phyloP scores from a whole-genome alignment of 352 stramenopile species.

The Pythium diclinum region DNA sequence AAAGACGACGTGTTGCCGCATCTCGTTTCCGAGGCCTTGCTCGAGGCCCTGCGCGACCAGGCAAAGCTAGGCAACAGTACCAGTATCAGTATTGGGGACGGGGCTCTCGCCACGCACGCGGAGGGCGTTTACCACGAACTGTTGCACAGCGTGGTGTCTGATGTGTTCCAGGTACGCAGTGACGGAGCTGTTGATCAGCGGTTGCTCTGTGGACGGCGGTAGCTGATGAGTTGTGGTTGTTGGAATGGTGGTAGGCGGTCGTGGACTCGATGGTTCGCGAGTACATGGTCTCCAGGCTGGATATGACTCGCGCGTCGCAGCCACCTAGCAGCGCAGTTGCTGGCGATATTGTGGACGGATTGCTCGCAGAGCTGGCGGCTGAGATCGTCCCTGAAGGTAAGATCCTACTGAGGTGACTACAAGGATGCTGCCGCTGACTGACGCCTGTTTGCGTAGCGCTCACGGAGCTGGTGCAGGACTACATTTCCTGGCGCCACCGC shows the following conservation, averaged over 20 bases:
- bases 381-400: conserved; percentile 42
- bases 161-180: conserved; percentile 33
- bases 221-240: background rate
- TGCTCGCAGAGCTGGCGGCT: conserved; percentile 30
- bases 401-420: background rate
- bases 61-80: background rate
- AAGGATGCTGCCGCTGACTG: background rate
- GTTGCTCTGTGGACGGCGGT: background rate
- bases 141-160: conserved; percentile 21
- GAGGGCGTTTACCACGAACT: conserved; percentile 12
- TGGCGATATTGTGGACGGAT: conserved; percentile 36
- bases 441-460: conserved; percentile 25
- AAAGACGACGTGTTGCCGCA: conserved; percentile 7
- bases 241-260: conserved; percentile 7
- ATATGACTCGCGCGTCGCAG: conserved; percentile 35
- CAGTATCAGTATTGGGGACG: background rate
- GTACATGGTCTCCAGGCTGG: conserved; percentile 31
- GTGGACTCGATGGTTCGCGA: conserved; percentile 38
- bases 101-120: background rate
- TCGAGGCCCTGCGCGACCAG: conserved; percentile 37
- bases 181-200: background rate
- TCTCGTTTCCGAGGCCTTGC: conserved; percentile 31
- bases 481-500: background rate
- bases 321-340: conserved; percentile 23
- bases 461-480: conserved; percentile 26